Conservation (phyloP, 768 basidiomycete species). For the Hericium coralloides region DNA sequence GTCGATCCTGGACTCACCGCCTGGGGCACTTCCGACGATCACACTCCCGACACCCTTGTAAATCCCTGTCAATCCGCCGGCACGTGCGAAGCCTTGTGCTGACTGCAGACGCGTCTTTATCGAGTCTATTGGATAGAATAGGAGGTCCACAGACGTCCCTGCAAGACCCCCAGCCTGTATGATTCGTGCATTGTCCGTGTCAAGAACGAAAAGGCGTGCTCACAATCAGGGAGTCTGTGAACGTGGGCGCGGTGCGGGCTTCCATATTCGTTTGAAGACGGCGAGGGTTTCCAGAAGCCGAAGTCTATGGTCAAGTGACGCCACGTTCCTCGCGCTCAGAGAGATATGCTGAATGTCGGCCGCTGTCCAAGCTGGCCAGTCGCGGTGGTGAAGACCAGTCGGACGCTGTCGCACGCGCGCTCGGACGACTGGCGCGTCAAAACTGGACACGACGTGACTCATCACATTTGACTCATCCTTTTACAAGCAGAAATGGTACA, state of each 20-base stretch:
- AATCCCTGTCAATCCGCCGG: constrained; percentile 85
- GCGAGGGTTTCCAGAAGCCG: neutral
- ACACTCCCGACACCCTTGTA: constrained; percentile 95
- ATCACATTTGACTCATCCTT: too few species aligned
- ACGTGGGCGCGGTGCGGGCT: constrained; percentile 14
- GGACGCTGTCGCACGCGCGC: too few species aligned
- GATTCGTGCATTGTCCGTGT: neutral
- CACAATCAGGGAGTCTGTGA: constrained; percentile 25
- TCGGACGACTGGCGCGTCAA: too few species aligned
- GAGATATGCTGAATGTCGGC: too few species aligned
- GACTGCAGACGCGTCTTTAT: constrained; percentile 94
- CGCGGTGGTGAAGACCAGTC: too few species aligned
- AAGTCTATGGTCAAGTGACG: too few species aligned
- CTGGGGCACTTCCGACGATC: constrained; percentile 89
- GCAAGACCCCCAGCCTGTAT: constrained; percentile 80
- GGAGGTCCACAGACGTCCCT: constrained; percentile 86
- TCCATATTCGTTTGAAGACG: constrained; percentile 3
- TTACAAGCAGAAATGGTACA: too few species aligned
- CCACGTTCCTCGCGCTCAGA: neutral
- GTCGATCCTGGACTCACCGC: constrained; percentile 44
- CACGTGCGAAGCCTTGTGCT: constrained; percentile 69
- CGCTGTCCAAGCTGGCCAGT: too few species aligned
- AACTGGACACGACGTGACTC: too few species aligned
- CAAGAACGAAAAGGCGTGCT: constrained; percentile 4
- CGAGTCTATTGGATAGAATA: constrained; percentile 96